Conservation (phyloP, 139 green algal species). For the Chlorella sorokiniana region DNA sequence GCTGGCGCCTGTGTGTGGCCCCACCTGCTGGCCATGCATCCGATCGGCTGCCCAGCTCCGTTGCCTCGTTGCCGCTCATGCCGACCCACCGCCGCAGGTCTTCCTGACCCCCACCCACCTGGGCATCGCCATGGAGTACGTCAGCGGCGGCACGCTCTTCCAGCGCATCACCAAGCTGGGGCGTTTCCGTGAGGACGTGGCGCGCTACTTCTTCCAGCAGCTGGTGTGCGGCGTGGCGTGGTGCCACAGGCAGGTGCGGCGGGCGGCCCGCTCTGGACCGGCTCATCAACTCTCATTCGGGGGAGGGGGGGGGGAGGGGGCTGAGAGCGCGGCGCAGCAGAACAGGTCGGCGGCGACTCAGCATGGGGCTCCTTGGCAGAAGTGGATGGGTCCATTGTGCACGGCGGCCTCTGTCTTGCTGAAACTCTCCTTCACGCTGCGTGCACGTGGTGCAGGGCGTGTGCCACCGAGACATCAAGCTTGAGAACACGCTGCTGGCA, state of each 20-base stretch:
- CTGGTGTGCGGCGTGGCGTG: conserved; percentile 93
- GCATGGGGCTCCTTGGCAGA: too few relatives aligned
- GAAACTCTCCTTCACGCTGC: too few relatives aligned
- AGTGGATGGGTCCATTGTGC: too few relatives aligned
- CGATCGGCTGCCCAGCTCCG: too few relatives aligned
- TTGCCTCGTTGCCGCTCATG: too few relatives aligned
- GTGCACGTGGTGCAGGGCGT: too few relatives aligned
- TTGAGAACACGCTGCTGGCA: conserved; percentile 98
- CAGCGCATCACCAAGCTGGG: conserved; percentile 92
- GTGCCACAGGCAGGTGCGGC: conserved; percentile 86
- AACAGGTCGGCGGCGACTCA: too few relatives aligned
- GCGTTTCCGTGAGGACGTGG: conserved; percentile 95
- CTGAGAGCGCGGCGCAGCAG: background rate
- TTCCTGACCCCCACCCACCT: conserved; percentile 77
- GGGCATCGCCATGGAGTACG: conserved; percentile 86
- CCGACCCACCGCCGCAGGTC: conserved; percentile 46
- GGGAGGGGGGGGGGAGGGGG: too few relatives aligned
- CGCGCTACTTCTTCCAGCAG: conserved; percentile 99
- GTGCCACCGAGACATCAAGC: conserved; percentile 96
- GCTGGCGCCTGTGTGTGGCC: too few relatives aligned
- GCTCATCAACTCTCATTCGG: too few relatives aligned
- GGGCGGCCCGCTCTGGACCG: background rate
- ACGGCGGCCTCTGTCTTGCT: too few relatives aligned
- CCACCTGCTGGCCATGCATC: too few relatives aligned
- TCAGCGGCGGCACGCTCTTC: conserved; percentile 93